Percentiles rank a stretch among this genome's conserved stretches.
Evolutionary conservation across 2,329 filamentous ascomycete species (phyloP).

Genomic region (Paraphaeosphaeria minitans): DNA sequence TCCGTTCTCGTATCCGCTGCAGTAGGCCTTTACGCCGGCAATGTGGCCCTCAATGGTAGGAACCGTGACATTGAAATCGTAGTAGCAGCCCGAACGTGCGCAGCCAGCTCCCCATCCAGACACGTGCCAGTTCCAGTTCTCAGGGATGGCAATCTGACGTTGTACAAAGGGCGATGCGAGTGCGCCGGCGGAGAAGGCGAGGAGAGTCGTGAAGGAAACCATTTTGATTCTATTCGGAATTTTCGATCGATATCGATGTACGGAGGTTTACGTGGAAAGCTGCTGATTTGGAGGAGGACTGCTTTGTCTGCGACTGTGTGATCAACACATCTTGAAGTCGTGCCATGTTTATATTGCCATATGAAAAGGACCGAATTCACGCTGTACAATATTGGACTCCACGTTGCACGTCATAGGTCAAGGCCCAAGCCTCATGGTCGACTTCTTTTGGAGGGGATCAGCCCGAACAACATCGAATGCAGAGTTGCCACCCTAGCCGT

Average conservation of each 20-base stretch:
- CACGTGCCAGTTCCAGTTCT: constrained; percentile 27
- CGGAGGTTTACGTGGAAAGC: background rate
- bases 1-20: constrained; percentile 23
- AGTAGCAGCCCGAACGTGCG: constrained; percentile 25
- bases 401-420: background rate
- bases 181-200: constrained; percentile 14
- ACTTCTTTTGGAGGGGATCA: constrained; percentile 3
- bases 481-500: background rate
- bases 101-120: constrained; percentile 25
- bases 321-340: background rate
- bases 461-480: background rate
- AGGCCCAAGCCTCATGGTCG: constrained; percentile 1
- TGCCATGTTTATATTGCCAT: background rate
- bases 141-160: constrained; percentile 19
- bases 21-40: constrained; percentile 20
- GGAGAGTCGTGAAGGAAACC: constrained; percentile 20
- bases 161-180: constrained; percentile 13
- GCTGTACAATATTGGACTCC: background rate
- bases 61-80: constrained; percentile 30
- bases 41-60: constrained; percentile 19
- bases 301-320: background rate
- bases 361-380: background rate
- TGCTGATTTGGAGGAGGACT: background rate
- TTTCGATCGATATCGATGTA: background rate
- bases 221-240: constrained; percentile 9